Evolutionary conservation across 768 basidiomycete species (phyloP).

Genomic region (Sporobolomyces roseus): DNA sequence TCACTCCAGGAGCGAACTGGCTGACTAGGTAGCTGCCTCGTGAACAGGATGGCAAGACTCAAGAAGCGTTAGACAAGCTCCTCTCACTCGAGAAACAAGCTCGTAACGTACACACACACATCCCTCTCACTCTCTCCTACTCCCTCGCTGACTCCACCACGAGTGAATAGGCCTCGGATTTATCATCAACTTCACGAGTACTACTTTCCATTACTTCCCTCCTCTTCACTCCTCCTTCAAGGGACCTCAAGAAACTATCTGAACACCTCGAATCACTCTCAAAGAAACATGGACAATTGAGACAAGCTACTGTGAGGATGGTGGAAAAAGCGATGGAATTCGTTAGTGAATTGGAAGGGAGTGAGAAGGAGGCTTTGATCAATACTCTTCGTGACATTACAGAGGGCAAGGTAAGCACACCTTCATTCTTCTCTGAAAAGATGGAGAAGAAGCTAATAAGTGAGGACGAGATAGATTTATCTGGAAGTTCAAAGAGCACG

Average conservation of each 20-base stretch:
- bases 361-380: conserved; percentile 79
- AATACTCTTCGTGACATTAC: conserved; percentile 86
- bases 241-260: conserved; percentile 53
- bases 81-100: conserved; percentile 89
- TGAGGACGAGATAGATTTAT: conserved; percentile 83
- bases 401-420: conserved; percentile 78
- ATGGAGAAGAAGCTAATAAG: no score
- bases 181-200: conserved; percentile 81
- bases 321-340: conserved; percentile 81
- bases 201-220: conserved; percentile 69
- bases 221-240: conserved; percentile 54
- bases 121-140: neutral
- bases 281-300: conserved; percentile 98
- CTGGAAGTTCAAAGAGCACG: conserved; percentile 93
- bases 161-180: conserved; percentile 72
- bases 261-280: conserved; percentile 59
- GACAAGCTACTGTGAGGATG: conserved; percentile 81
- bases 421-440: no score
- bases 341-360: conserved; percentile 65
- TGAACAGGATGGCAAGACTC: conserved; percentile 63
- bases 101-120: conserved; percentile 67
- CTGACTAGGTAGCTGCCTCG: no score
- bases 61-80: conserved; percentile 85
- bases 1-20: no score
- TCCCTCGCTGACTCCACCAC: neutral